Base-by-base conservation (phyloP, 75 land plant species). In the Pinus albicaulis region DNA sequence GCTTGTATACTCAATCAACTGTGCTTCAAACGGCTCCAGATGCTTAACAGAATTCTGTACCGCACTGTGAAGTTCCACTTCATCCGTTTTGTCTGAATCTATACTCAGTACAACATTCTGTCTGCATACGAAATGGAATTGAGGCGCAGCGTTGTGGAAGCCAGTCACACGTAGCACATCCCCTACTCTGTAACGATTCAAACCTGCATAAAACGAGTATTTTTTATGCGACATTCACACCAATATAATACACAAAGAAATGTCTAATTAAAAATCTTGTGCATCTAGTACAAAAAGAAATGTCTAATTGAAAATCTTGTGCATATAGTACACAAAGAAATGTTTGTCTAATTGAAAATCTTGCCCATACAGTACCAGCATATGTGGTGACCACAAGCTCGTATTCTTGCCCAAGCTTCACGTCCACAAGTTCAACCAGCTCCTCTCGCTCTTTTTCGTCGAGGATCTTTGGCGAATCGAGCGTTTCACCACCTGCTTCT, bases 361-460 rank as follows among this genome's bases (percentile, higher is more conserved):
- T 0, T 0, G 0, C 19, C 0, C 3, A 57, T 19, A 57, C 13
- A 3, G 26, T 75, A 93, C 98, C 98, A n/a, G 96, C 72, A 79
- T 80, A 86, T 44, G 93, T 95, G 28, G 98, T 95, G 86, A 95
- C 81, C 25, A 93, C 91, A 55, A 95, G 92, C 82, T 95, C 98
- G 79, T 95, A 93, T 55, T 95, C 96, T 3, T 91, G 80, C 17
- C 98, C 98, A 31, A 93, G 74, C 73, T 88, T 76, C 55, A 95
- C 88, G 71, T 92, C 88, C 24, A 71, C 84, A 16, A 92, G 86
- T 16, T 86, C 89, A 5, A 92, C 86, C 3, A 60, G 8, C 71
- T 72, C 36, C 59, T 71, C 25, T 56, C n/a, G 19, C 71, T 65
- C 65, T 57, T 59, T 44, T 24, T 48, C 60, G 7, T 36, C 10